A percentile compares a stretch with the other conserved stretches of the same genome.
These are phyloP conservation scores for Trichophyton simii DNA, from an alignment of 2,329 filamentous ascomycete species.

Conservation along the genomic window DNA sequence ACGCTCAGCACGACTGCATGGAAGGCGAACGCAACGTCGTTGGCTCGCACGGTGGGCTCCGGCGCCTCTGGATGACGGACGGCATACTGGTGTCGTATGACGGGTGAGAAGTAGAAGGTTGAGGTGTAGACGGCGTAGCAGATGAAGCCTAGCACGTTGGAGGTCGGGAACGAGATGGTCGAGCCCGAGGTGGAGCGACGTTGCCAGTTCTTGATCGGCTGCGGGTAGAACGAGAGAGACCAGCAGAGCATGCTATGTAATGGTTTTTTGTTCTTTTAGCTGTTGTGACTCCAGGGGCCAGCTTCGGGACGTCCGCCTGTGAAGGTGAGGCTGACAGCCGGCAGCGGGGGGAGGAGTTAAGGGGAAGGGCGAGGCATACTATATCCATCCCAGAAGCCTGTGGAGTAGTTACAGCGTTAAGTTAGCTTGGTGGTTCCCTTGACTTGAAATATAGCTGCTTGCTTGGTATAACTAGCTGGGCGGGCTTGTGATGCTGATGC, in stretches of 20 bases:
- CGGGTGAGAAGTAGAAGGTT: conserved; percentile 64
- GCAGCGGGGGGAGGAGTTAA: not conserved
- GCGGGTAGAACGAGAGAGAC: conserved; percentile 88
- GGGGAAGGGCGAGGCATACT: conserved; percentile 32
- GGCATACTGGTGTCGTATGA: conserved; percentile 72
- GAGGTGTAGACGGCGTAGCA: conserved; percentile 62
- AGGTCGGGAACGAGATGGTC: conserved; percentile 72
- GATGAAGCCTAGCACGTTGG: conserved; percentile 52
- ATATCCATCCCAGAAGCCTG: conserved; percentile 60
- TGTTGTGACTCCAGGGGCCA: not conserved
- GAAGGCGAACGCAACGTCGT: conserved; percentile 77
- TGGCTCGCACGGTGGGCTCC: conserved; percentile 72
- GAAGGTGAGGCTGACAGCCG: not conserved
- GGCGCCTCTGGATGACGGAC: conserved; percentile 59
- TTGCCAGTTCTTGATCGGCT: conserved; percentile 65
- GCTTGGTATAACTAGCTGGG: not conserved
- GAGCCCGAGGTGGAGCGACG: conserved; percentile 70
- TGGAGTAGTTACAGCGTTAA: conserved; percentile 27
- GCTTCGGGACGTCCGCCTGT: not conserved
- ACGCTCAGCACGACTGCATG: conserved; percentile 64
- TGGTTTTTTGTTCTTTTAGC: not conserved
- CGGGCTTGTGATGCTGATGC: too few species aligned
- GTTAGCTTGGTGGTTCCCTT: too few species aligned
- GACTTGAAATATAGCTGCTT: not conserved
- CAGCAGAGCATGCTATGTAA: conserved; percentile 50